Conservation (phyloP, 2,329 filamentous ascomycete genomes). For the Neonectria coccinea region DNA sequence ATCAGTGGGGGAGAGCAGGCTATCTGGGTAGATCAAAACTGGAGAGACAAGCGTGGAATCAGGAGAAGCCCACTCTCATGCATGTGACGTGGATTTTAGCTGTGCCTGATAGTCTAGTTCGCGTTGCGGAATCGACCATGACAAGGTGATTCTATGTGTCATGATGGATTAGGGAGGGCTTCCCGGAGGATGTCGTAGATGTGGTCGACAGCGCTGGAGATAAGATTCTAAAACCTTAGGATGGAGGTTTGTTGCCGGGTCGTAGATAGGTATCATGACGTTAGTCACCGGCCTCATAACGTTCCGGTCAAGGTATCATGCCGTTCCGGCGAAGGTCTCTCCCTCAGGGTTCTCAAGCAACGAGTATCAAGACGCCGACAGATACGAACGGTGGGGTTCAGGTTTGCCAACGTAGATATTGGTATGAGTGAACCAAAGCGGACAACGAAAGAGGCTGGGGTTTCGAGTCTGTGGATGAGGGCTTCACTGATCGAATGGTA, state of each 20-base stretch:
- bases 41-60: background rate
- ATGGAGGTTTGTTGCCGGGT: background rate
- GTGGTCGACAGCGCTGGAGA: background rate
- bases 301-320: conserved; percentile 2
- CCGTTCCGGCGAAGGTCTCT: too few species aligned
- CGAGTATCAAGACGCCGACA: too few species aligned
- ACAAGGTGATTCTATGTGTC: conserved; percentile 2
- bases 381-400: too few species aligned
- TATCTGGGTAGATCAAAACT: background rate
- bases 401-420: background rate
- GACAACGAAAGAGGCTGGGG: background rate
- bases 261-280: background rate
- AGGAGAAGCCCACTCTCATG: background rate
- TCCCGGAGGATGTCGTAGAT: background rate
- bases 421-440: background rate
- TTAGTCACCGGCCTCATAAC: background rate
- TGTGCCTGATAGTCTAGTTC: background rate
- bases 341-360: background rate
- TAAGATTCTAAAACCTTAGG: background rate
- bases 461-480: background rate
- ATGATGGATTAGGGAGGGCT: background rate
- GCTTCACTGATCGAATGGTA: background rate
- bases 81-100: background rate
- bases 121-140: background rate
- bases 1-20: background rate